phyloP scores from a whole-genome alignment of 2,329 filamentous ascomycete genomes.

The Aphanocladium album region DNA sequence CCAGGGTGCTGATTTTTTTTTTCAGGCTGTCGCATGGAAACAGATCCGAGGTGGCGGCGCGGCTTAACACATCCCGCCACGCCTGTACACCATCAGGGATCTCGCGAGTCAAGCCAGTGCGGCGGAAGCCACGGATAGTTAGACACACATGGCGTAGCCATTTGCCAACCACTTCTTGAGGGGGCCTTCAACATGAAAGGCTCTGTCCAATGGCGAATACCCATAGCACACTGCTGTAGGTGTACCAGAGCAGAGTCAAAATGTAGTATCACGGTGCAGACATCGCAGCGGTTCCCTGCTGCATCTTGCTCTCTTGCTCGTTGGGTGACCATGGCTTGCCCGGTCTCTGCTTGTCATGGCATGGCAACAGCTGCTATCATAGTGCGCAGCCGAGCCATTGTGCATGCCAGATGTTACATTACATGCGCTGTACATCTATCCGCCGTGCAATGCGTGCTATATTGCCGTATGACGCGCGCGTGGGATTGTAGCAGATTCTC shows the following conservation, averaged over 20 bases:
- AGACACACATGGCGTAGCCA: background rate
- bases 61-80: background rate
- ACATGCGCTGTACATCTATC: background rate
- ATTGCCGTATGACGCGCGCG: background rate
- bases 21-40: background rate
- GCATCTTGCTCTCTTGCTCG: background rate
- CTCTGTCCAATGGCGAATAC: background rate
- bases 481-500: background rate
- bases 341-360: background rate
- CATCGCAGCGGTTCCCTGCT: background rate
- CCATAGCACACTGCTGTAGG: background rate
- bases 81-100: background rate
- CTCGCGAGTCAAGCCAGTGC: background rate
- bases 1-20: background rate
- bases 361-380: background rate
- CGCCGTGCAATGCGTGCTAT: background rate
- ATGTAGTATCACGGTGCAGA: background rate
- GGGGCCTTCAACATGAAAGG: background rate
- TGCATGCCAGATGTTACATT: conserved; percentile 1
- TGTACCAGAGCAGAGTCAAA: background rate
- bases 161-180: background rate
- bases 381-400: background rate
- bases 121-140: background rate
- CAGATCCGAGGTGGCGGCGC: background rate
- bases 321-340: background rate